Percentiles rank a stretch among this genome's conserved stretches.
Conservation (phyloP, 106 monocot genomes). For the Hemerocallis citrina region DNA sequence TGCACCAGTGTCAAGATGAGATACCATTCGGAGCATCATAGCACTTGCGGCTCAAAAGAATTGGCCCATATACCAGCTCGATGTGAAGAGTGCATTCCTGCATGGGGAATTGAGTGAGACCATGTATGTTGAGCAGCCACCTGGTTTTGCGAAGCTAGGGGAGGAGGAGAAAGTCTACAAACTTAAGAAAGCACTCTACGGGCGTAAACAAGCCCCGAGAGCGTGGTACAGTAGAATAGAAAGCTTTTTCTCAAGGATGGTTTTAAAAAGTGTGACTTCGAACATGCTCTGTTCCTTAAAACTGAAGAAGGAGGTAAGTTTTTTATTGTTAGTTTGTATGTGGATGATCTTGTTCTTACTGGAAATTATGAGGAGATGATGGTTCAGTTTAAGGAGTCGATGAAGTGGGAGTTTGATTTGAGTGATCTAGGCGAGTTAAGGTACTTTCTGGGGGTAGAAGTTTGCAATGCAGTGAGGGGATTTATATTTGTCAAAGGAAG, state of each 20-base stretch:
- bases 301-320: not conserved
- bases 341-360: slow-evolving; percentile 5
- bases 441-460: not conserved
- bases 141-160: not conserved
- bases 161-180: not conserved
- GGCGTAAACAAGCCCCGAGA: slow-evolving; percentile 1
- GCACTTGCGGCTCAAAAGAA: not conserved
- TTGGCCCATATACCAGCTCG: not conserved
- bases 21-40: slow-evolving; percentile 5
- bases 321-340: slow-evolving; percentile 3
- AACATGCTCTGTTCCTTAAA: slow-evolving; percentile 3
- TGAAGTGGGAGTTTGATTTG: not conserved
- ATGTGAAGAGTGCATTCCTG: slow-evolving; percentile 13
- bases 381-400: not conserved
- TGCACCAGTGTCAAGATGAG: slow-evolving; percentile 2
- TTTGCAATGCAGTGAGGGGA: not conserved
- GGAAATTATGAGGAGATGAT: slow-evolving; percentile 11
- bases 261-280: not conserved
- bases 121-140: slow-evolving; percentile 4
- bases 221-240: slow-evolving; percentile 9
- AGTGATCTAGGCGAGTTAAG: not conserved
- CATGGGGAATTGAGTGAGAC: slow-evolving; percentile 2
- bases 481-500: slow-evolving; percentile 13
- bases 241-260: not conserved
- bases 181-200: slow-evolving; percentile 8